Conservation (phyloP, 306 rosid genomes). For the Lupinus albus region DNA sequence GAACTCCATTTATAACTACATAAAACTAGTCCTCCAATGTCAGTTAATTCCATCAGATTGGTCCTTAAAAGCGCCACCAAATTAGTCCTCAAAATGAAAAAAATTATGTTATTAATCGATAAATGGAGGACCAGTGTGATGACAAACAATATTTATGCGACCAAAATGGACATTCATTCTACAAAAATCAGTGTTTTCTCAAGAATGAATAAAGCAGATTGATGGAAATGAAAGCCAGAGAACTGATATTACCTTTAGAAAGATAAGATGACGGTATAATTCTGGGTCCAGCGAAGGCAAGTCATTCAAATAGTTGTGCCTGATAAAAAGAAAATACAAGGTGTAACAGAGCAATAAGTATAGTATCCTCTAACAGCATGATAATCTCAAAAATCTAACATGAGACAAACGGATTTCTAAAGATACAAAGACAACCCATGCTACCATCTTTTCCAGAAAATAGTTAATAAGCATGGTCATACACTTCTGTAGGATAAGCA, state of each 20-base stretch:
- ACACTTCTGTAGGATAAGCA: constrained; percentile 9
- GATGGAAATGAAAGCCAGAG: constrained; percentile 33
- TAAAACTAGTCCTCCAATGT: constrained; percentile 5
- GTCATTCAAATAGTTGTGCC: constrained; percentile 95
- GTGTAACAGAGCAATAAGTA: constrained; percentile 28
- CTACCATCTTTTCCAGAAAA: constrained; percentile 7
- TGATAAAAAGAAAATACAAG: constrained; percentile 37
- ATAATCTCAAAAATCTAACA: constrained; percentile 19
- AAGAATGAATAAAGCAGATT: constrained; percentile 28
- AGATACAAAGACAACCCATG: not conserved
- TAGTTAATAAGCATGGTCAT: constrained; percentile 2
- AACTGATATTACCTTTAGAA: constrained; percentile 72
- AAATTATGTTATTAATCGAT: constrained; percentile 2
- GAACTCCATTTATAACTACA: not conserved
- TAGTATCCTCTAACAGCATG: constrained; percentile 33
- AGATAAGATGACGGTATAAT: constrained; percentile 93
- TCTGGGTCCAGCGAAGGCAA: constrained; percentile 97
- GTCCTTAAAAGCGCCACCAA: not conserved
- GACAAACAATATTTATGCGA: not conserved
- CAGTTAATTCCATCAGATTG: not conserved
- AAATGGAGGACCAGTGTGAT: too few species aligned
- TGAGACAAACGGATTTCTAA: not conserved
- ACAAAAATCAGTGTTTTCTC: constrained; percentile 13
- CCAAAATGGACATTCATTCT: not conserved
- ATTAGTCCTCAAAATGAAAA: constrained; percentile 1